These are phyloP conservation scores for Pestalotiopsis sp. DNA, from an alignment of 2,329 filamentous ascomycete species.

Conservation along the genomic window DNA sequence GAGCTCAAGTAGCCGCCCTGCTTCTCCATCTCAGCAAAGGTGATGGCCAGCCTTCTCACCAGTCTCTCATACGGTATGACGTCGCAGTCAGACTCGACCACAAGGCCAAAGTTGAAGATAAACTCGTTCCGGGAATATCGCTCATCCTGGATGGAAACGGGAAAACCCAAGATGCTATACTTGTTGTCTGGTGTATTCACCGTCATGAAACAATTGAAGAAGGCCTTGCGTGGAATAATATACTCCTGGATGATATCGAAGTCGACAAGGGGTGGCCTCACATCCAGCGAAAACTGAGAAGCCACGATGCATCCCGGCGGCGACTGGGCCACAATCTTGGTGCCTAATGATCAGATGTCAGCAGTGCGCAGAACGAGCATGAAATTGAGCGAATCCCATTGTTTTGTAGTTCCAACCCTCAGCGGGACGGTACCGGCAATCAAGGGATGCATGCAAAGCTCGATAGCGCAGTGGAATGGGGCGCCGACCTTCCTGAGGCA, in stretches of 20 bases:
- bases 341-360: conserved; percentile 46
- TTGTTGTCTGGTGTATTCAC: conserved; percentile 72
- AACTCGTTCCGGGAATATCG: conserved; percentile 93
- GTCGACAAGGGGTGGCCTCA: conserved; percentile 71
- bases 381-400: background rate
- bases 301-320: conserved; percentile 64
- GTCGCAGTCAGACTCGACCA: conserved; percentile 69
- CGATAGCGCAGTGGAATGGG: background rate
- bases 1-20: conserved; percentile 80
- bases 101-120: conserved; percentile 96
- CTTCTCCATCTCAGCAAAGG: conserved; percentile 89
- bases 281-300: conserved; percentile 37
- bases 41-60: conserved; percentile 80
- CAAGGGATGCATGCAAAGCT: background rate
- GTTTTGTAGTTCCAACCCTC: no score
- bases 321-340: conserved; percentile 65
- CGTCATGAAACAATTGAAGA: conserved; percentile 88
- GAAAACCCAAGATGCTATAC: conserved; percentile 83
- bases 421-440: background rate
- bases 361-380: conserved; percentile 1
- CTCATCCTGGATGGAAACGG: conserved; percentile 81
- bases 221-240: conserved; percentile 91
- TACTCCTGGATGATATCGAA: conserved; percentile 89
- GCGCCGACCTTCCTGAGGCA: conserved; percentile 62
- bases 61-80: conserved; percentile 82